Conservation (phyloP, 2,329 filamentous ascomycete genomes). For the Paradendryphiella salina region DNA sequence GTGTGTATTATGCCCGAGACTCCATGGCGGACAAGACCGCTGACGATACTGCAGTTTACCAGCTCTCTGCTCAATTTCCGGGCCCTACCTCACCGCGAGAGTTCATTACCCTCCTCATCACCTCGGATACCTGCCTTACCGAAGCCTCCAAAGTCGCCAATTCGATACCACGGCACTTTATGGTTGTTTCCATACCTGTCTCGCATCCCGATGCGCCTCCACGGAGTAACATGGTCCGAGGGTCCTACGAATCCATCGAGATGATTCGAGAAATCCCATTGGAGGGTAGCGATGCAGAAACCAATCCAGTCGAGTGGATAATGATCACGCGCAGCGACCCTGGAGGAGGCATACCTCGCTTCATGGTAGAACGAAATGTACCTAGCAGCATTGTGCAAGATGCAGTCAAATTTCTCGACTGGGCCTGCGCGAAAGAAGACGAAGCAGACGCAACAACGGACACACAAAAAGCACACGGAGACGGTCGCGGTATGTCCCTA, state of each 20-base stretch:
- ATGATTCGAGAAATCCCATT: conserved; percentile 81
- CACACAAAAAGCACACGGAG: conserved; percentile 20
- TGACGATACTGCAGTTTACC: conserved; percentile 64
- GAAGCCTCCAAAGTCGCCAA: conserved; percentile 50
- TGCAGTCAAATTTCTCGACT: conserved; percentile 79
- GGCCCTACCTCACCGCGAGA: conserved; percentile 86
- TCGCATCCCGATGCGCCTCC: conserved; percentile 72
- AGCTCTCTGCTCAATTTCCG: conserved; percentile 86
- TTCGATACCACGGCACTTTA: conserved; percentile 67
- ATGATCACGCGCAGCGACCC: conserved; percentile 92
- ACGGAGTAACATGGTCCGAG: conserved; percentile 74
- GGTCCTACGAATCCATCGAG: conserved; percentile 89
- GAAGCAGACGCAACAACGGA: conserved; percentile 33
- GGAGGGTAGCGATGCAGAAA: conserved; percentile 53
- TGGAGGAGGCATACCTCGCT: conserved; percentile 82
- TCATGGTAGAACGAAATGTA: conserved; percentile 88
- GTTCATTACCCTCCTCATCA: conserved; percentile 79
- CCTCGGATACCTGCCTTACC: conserved; percentile 60
- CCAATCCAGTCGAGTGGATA: conserved; percentile 80
- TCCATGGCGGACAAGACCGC: neutral
- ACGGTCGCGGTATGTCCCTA: conserved; percentile 29
- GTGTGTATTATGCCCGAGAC: conserved; percentile 55
- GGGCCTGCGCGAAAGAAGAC: conserved; percentile 63
- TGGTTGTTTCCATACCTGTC: conserved; percentile 86
- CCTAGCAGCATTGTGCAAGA: conserved; percentile 78